Conservation (phyloP, 2,329 filamentous ascomycete genomes). For the Didymella pinodella region DNA sequence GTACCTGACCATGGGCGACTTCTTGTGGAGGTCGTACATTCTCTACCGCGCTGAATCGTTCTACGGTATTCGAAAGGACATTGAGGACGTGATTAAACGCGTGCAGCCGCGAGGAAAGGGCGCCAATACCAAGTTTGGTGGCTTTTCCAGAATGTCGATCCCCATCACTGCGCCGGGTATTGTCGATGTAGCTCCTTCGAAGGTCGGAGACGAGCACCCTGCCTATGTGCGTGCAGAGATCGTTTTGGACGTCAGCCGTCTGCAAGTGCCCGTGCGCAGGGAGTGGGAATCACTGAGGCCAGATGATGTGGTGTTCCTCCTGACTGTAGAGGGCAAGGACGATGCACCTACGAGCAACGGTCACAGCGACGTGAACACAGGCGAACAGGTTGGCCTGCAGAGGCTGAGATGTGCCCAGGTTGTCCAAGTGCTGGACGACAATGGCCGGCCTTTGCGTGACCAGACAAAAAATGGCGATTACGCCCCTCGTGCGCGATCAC, state of each 20-base stretch:
- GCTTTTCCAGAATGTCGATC: constrained; percentile 91
- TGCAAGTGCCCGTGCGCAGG: constrained; percentile 76
- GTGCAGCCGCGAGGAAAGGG: constrained; percentile 75
- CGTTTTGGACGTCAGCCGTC: constrained; percentile 78
- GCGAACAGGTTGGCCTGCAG: constrained; percentile 71
- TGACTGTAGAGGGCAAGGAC: constrained; percentile 73
- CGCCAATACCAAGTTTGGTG: constrained; percentile 74
- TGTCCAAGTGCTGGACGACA: constrained; percentile 84
- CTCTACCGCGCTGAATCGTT: constrained; percentile 91
- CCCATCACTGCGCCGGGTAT: constrained; percentile 86
- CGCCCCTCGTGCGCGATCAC: constrained; percentile 63
- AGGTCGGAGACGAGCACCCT: constrained; percentile 84
- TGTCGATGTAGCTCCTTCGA: constrained; percentile 81
- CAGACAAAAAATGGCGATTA: constrained; percentile 69
- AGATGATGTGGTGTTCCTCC: constrained; percentile 88
- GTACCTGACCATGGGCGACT: constrained; percentile 93
- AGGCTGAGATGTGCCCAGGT: constrained; percentile 84
- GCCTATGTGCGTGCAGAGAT: constrained; percentile 87
- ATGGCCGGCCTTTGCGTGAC: constrained; percentile 76
- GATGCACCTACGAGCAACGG: constrained; percentile 64
- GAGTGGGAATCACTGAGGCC: constrained; percentile 91
- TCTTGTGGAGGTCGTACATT: constrained; percentile 92
- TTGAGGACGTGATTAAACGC: constrained; percentile 81
- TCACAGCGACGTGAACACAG: constrained; percentile 56
- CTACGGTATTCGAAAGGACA: constrained; percentile 90